Conservation (phyloP, 768 basidiomycete species). For the Phlebiopsis gigantea region DNA sequence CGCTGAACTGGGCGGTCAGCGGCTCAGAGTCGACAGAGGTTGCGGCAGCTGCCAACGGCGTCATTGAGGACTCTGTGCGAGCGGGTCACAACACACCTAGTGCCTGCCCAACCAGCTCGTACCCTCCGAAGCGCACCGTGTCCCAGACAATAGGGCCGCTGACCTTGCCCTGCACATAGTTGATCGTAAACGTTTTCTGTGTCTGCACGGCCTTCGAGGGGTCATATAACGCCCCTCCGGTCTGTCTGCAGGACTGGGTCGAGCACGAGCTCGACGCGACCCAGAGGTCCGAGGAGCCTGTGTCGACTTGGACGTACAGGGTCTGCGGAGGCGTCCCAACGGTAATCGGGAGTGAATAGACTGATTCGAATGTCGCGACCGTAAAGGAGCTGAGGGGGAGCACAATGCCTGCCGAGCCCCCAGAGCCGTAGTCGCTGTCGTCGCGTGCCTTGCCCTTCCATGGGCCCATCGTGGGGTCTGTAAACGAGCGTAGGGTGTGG, state of each 20-base stretch:
- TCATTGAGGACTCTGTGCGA: neutral
- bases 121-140: slow-evolving; percentile 54
- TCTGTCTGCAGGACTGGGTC: slow-evolving; percentile 43
- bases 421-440: slow-evolving; percentile 34
- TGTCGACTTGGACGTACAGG: slow-evolving; percentile 69
- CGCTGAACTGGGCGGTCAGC: slow-evolving; percentile 50
- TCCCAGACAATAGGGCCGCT: slow-evolving; percentile 71
- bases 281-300: slow-evolving; percentile 83
- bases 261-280: slow-evolving; percentile 64
- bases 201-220: slow-evolving; percentile 43
- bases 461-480: slow-evolving; percentile 2
- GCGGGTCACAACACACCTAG: slow-evolving; percentile 42
- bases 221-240: slow-evolving; percentile 49
- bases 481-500: neutral
- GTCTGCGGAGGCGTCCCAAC: slow-evolving; percentile 47
- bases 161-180: slow-evolving; percentile 56
- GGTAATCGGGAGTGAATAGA: slow-evolving; percentile 57
- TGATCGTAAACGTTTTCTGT: slow-evolving; percentile 39
- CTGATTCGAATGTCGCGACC: slow-evolving; percentile 47
- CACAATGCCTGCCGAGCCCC: slow-evolving; percentile 51
- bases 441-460: slow-evolving; percentile 13
- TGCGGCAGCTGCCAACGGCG: slow-evolving; percentile 47
- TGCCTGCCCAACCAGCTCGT: slow-evolving; percentile 60
- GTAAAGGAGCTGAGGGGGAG: slow-evolving; percentile 52
- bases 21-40: slow-evolving; percentile 49